Evolutionary conservation across 2,329 filamentous ascomycete species (phyloP).

Genomic region (Rhinocladiella mackenziei): DNA sequence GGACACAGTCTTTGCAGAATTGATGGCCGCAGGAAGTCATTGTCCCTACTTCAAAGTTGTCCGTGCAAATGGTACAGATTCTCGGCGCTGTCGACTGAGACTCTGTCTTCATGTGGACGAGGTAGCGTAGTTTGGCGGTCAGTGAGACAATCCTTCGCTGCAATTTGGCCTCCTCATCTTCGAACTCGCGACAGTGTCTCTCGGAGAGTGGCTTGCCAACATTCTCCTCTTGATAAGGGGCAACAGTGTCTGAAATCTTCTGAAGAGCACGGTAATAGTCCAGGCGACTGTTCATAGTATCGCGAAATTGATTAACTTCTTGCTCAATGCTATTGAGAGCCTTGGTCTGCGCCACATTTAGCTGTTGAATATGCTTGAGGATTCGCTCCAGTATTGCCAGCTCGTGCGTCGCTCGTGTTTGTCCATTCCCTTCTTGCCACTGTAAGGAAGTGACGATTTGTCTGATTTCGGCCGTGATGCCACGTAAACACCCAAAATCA

Average conservation of each 20-base stretch:
- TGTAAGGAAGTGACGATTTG: slow-evolving; percentile 58
- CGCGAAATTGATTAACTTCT: slow-evolving; percentile 71
- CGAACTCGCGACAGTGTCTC: slow-evolving; percentile 41
- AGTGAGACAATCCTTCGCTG: slow-evolving; percentile 57
- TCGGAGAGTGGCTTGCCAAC: slow-evolving; percentile 55
- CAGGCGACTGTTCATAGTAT: slow-evolving; percentile 76
- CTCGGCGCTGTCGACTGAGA: slow-evolving; percentile 60
- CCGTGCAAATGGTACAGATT: slow-evolving; percentile 83
- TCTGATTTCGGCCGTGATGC: slow-evolving; percentile 66
- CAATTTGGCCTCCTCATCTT: slow-evolving; percentile 50
- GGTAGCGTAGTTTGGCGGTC: slow-evolving; percentile 72
- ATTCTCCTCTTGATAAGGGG: slow-evolving; percentile 63
- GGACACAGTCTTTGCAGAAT: slow-evolving; percentile 86
- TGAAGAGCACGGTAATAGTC: slow-evolving; percentile 92
- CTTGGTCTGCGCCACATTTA: slow-evolving; percentile 52
- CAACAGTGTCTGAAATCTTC: slow-evolving; percentile 81
- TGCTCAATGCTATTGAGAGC: slow-evolving; percentile 48
- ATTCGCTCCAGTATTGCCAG: slow-evolving; percentile 61
- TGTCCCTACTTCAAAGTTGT: slow-evolving; percentile 69
- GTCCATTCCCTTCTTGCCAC: slow-evolving; percentile 53
- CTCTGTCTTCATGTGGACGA: slow-evolving; percentile 59
- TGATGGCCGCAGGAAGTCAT: slow-evolving; percentile 86
- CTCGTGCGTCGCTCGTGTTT: slow-evolving; percentile 58
- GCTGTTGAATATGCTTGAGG: slow-evolving; percentile 55
- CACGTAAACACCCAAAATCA: slow-evolving; percentile 63